Base-by-base conservation (phyloP, 306 rosid species). In the Mimosa bimucronata region DNA sequence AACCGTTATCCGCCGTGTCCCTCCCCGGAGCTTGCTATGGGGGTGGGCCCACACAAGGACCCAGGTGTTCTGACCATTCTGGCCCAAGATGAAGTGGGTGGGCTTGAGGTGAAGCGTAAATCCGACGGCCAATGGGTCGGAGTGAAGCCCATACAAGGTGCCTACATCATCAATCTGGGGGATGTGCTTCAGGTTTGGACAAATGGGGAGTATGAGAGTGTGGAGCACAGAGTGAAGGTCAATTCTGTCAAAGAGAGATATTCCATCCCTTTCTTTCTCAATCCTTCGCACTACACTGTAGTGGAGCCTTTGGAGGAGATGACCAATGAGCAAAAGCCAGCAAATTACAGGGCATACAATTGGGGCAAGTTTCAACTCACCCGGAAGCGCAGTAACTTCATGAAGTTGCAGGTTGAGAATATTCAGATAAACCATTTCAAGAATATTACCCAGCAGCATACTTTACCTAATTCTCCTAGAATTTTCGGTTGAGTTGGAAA, bases 31-130 rank as follows among this genome's bases (percentile, higher is more conserved):
- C 83, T 91, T 4, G 95, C 91, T 53, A 94, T 94, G 12, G 98
- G 98, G 5, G 88, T 92, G 37, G 98, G 98, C 11, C 97, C 66
- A 5, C 98, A 95, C 87, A 95, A 91, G 81, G 98, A 95, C 81
- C 73, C 87, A 0, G 91, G 95, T 2, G 97, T 82, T 55, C 67
- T 95, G 30, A 92, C 94, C 25, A 79, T 92, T 55, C 97, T 95
- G 26, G 88, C 92, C 10, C 94, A 95, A 72, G 98, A 92, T 74
- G 90, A 80, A 8, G 94, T 91, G 29, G 95, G 87, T 21, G 97
- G 98, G 13, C 77, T 92, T 0, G 83, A 95, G 87, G 91, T 94
- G 2, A 88, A 66, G 74, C 73, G 86, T 25, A 92, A 87, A 71
- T 80, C 92, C 4, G 94, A 92, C 74, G 88, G 88, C 37, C 89